phyloP scores from a whole-genome alignment of 164 flowering plant genomes.

The Magnolia officinalis region DNA sequence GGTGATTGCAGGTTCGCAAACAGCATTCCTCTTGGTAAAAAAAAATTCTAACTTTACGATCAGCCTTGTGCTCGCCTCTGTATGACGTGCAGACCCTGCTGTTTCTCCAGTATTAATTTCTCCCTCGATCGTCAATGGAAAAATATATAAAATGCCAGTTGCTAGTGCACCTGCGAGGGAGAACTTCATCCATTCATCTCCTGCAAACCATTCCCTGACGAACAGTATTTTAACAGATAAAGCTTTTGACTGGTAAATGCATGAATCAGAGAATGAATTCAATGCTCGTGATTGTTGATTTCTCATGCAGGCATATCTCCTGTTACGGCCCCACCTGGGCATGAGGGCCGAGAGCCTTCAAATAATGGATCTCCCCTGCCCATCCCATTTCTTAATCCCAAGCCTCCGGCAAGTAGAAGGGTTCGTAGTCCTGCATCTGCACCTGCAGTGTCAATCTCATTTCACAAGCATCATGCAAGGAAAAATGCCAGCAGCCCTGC shows the following conservation, averaged over 20 bases:
- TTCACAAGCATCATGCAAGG: conserved; percentile 28
- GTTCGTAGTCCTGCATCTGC: conserved; percentile 32
- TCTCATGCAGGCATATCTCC: conserved; percentile 24
- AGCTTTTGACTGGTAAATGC: conserved; percentile 4
- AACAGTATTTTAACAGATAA: conserved; percentile 19
- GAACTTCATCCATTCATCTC: conserved; percentile 20
- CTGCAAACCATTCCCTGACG: conserved; percentile 23
- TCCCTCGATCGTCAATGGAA: conserved; percentile 19
- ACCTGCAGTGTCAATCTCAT: conserved; percentile 30
- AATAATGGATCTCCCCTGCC: conserved; percentile 1
- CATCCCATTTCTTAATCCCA: background rate
- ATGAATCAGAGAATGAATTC: background rate
- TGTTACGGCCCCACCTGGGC: conserved; percentile 32
- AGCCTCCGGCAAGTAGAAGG: conserved; percentile 4
- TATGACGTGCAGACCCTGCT: conserved; percentile 23
- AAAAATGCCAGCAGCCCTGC: conserved; percentile 24
- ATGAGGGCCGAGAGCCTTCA: conserved; percentile 13
- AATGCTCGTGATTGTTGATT: background rate
- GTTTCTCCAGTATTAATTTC: conserved; percentile 34
- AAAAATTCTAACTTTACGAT: background rate
- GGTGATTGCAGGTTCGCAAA: background rate
- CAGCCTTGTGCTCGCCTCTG: background rate
- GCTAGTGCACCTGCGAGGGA: conserved; percentile 31
- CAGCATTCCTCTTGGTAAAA: background rate
- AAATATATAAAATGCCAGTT: conserved; percentile 26